Base-by-base conservation (phyloP, 306 rosid genomes). In the Quercus aquifolioides region DNA sequence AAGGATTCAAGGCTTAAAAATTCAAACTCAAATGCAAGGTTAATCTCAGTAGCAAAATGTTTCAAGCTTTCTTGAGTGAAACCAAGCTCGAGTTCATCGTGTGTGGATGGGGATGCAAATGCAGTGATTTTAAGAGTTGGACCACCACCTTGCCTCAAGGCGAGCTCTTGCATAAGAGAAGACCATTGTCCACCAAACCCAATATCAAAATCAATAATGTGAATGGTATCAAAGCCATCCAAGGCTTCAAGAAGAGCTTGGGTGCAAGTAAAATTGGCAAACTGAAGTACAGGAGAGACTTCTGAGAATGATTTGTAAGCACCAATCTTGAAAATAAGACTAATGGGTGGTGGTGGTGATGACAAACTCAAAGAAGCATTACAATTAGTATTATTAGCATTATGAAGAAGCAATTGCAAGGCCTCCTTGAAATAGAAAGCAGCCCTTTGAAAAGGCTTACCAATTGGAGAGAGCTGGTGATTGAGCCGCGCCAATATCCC, bases 401-500 rank as follows among this genome's bases (percentile, higher is more conserved):
- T 85, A 52, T 84, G 86, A 52, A 88, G 89, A 55, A 91, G 91
- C 58, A 76, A 76, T 41, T 88, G 90, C 83, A 94, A 82, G 71
- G 99, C 97, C 86, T 94, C 99, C 89, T 90, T 92, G 81, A 91
- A 82, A 75, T 91, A 91, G 26, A 90, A 92, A 86, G 99, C 91
- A 86, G 97, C 97, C 97, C 97, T 91, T 23, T 87, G 97, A 73
- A 92, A 91, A 84, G 97, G 99, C 94, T 87, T 94, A 58, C 97
- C 97, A 76, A 85, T 82, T 17, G 99, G 95, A 80, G 97, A 86
- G 85, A 94, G 93, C 87, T 90, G 97, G 90, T 94, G 99, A 94
- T 94, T 94, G 99, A 94, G 99, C 97, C 99, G 97, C 99, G 99
- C 99, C 97, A 94, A 94, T 94, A 94, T 94, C 99, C 94, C 99